Evolutionary conservation across 2,329 filamentous ascomycete species (phyloP).

Genomic region (Alternaria novae-zelandiae): DNA sequence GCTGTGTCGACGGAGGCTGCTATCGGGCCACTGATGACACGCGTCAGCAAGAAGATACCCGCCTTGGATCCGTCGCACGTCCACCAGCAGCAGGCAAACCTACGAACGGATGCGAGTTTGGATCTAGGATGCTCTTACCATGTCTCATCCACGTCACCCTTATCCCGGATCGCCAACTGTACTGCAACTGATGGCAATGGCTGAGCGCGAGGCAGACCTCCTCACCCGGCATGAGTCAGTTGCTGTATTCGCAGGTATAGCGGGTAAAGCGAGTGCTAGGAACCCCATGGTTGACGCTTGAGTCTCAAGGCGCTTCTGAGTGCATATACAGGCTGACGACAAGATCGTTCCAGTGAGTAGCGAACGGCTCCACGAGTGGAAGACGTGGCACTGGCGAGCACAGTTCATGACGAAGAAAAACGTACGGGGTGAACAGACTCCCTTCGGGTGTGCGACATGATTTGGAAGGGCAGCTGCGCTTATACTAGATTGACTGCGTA

Average conservation of each 20-base stretch:
- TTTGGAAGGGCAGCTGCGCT: background rate
- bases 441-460: background rate
- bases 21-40: background rate
- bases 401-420: background rate
- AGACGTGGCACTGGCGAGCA: background rate
- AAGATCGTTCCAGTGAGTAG: background rate
- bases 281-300: no score
- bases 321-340: background rate
- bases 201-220: background rate
- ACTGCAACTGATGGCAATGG: background rate
- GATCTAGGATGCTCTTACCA: no score
- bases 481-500: background rate
- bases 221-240: no score
- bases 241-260: background rate
- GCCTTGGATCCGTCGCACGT: background rate
- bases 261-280: background rate
- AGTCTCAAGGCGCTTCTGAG: no score
- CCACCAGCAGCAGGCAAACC: background rate
- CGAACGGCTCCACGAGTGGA: background rate
- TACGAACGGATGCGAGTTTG: accelerated
- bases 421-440: background rate
- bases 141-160: no score
- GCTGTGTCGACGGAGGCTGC: background rate
- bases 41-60: background rate
- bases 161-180: accelerated